Evolutionary conservation across 805 yeast genomes (phyloP).

Genomic region (Grigorovia transvaalensis): DNA sequence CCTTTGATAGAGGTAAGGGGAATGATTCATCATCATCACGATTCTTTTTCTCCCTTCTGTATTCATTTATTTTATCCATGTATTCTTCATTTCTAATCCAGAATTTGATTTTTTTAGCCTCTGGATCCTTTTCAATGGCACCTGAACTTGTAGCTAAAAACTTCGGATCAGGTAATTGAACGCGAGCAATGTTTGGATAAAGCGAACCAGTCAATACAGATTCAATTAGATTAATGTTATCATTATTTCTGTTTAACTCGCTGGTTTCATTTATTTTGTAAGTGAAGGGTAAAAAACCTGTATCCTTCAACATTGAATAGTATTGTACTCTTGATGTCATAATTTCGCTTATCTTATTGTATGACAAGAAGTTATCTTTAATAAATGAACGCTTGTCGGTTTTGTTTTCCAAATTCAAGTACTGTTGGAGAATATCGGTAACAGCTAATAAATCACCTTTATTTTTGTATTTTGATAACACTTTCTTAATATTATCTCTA

Average conservation of each 20-base stretch:
- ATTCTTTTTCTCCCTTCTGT: conserved; percentile 6
- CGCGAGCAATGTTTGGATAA: conserved; percentile 74
- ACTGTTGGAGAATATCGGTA: conserved; percentile 48
- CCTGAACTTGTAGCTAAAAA: conserved; percentile 63
- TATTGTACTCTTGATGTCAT: conserved; percentile 62
- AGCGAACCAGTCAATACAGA: conserved; percentile 71
- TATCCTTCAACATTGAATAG: conserved; percentile 57
- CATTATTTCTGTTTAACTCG: conserved; percentile 40
- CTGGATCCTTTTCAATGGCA: conserved; percentile 77
- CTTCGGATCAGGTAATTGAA: conserved; percentile 74
- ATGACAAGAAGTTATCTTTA: conserved; percentile 50
- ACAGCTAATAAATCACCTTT: conserved; percentile 71
- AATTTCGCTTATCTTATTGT: conserved; percentile 57
- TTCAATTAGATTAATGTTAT: conserved; percentile 42
- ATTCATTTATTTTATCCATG: conserved; percentile 22
- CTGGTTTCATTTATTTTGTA: conserved; percentile 28
- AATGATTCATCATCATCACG: conserved; percentile 11
- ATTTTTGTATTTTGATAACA: conserved; percentile 24
- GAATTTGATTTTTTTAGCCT: conserved; percentile 57
- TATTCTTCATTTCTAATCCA: conserved; percentile 62
- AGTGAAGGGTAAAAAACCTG: conserved; percentile 60
- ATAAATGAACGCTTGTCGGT: conserved; percentile 36
- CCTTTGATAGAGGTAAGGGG: conserved; percentile 50
- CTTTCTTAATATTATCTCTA: conserved; percentile 49
- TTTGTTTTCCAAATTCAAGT: conserved; percentile 26